Evolutionary conservation across 2,329 filamentous ascomycete genomes (phyloP).

Genomic region (Penicillium sp.): DNA sequence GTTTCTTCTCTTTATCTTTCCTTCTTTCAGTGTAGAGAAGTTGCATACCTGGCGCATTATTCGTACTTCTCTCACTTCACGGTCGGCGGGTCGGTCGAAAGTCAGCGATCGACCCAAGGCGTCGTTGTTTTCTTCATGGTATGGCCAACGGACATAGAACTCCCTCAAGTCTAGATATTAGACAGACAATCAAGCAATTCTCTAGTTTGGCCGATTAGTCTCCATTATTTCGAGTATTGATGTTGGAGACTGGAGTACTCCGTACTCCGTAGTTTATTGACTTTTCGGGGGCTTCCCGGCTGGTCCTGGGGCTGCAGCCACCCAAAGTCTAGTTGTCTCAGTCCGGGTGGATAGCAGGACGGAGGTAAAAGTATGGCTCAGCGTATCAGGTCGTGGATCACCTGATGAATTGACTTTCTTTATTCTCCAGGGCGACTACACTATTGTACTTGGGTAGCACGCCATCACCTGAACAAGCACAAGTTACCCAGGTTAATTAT

Average conservation of each 20-base stretch:
- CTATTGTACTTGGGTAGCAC: neutral
- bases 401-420: neutral
- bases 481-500: neutral
- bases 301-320: neutral
- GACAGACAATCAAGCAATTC: neutral
- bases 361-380: conserved; percentile 6
- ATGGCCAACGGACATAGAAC: neutral
- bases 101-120: neutral
- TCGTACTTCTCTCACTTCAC: neutral
- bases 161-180: neutral
- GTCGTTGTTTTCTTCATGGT: neutral
- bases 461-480: neutral
- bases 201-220: neutral
- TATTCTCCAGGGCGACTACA: neutral
- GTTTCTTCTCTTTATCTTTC: neutral
- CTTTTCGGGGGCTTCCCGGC: neutral
- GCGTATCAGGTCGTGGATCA: conserved; percentile 8
- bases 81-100: neutral
- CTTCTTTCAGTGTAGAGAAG: neutral
- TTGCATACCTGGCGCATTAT: neutral
- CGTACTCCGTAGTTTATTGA: neutral
- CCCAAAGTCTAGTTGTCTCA: conserved; percentile 18
- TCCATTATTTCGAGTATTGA: no score
- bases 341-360: neutral
- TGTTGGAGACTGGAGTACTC: no score